Evolutionary conservation across 1,139 yeast species (phyloP).

Genomic region (Arxiozyma bovina): DNA sequence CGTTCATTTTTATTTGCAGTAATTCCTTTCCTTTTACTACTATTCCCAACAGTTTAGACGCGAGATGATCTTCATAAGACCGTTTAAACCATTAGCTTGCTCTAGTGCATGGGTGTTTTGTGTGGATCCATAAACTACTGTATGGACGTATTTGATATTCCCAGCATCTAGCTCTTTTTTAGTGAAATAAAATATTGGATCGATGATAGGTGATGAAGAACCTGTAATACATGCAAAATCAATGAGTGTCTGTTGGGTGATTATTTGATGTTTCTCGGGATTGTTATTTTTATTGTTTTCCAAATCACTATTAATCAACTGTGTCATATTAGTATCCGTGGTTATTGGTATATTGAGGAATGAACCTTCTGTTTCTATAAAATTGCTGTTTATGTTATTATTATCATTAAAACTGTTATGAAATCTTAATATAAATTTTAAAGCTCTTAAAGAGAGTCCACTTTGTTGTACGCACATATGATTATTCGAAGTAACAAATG

Average conservation of each 20-base stretch:
- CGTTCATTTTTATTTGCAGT: too few relatives aligned
- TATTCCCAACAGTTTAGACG: constrained; percentile 3
- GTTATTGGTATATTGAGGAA: not conserved
- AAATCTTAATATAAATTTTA: constrained; percentile 37
- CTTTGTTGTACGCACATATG: constrained; percentile 57
- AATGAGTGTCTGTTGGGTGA: constrained; percentile 14
- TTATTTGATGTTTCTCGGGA: not conserved
- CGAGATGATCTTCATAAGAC: constrained; percentile 47
- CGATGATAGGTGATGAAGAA: constrained; percentile 60
- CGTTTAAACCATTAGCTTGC: constrained; percentile 70
- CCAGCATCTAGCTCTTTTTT: constrained; percentile 36
- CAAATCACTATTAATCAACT: not conserved
- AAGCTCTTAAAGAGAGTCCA: constrained; percentile 45
- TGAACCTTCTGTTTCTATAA: not conserved
- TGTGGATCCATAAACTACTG: constrained; percentile 53
- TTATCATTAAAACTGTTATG: constrained; percentile 17
- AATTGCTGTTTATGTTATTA: not conserved
- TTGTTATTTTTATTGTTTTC: not conserved
- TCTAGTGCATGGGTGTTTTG: constrained; percentile 56
- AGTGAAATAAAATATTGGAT: constrained; percentile 45
- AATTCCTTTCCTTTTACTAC: too few relatives aligned
- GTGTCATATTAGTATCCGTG: constrained; percentile 1
- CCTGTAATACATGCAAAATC: constrained; percentile 48
- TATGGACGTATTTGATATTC: constrained; percentile 39
- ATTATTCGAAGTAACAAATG: constrained; percentile 48